Conservation (phyloP, 441 rosid genomes). For the Adansonia gregorii region DNA sequence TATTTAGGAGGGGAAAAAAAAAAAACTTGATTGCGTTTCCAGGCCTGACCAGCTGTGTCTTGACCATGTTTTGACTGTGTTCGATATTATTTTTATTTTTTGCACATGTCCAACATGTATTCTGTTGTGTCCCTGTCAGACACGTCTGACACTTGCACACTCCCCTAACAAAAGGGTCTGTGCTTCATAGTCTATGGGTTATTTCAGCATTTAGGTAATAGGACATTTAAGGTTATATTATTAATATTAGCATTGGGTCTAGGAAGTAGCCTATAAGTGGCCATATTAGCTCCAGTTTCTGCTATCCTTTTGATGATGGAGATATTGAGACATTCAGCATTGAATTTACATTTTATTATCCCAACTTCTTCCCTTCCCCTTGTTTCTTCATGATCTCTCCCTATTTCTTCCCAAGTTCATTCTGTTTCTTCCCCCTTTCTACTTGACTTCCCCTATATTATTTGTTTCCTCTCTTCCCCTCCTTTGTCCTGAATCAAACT, state of each 20-base stretch:
- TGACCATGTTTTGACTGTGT: too few relatives aligned
- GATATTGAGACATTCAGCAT: neutral
- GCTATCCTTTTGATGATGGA: neutral
- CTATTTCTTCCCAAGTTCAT: neutral
- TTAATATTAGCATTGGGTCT: neutral
- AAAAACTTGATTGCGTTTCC: too few relatives aligned
- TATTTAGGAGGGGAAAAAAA: too few relatives aligned
- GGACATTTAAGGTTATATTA: neutral
- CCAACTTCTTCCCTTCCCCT: slow-evolving; percentile 4
- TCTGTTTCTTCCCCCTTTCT: neutral
- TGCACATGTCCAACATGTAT: too few relatives aligned
- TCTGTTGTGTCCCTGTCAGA: too few relatives aligned
- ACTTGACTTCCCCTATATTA: neutral
- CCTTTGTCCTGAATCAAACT: neutral
- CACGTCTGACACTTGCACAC: too few relatives aligned
- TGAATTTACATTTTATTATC: neutral
- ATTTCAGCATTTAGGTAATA: slow-evolving; percentile 8
- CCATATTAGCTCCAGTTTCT: neutral
- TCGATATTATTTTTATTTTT: too few relatives aligned
- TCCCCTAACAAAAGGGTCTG: neutral
- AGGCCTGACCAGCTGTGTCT: too few relatives aligned
- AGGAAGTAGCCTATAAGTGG: neutral
- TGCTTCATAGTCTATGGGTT: neutral
- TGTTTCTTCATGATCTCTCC: neutral
- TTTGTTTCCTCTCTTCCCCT: neutral